Evolutionary conservation across 2,329 filamentous ascomycete species (phyloP).

Genomic region (Sporothrix pseudoabietina): DNA sequence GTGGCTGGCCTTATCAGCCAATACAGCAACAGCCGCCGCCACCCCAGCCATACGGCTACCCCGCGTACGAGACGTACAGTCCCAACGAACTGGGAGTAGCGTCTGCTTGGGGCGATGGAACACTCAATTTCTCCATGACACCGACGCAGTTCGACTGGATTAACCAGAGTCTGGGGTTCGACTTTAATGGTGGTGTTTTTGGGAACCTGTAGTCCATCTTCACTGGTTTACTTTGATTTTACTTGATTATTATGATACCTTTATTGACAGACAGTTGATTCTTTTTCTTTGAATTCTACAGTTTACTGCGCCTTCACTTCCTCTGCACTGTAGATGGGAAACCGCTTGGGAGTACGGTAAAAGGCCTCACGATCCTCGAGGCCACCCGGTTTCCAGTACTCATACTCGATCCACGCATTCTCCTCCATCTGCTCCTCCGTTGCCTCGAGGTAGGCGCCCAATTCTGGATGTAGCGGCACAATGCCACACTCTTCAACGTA

Average conservation of each 20-base stretch:
- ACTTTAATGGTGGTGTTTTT: slow-evolving; percentile 12
- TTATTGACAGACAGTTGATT: background rate
- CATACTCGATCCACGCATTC: slow-evolving; percentile 29
- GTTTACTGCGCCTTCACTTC: background rate
- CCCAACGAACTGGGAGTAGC: slow-evolving; percentile 25
- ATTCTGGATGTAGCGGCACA: slow-evolving; percentile 23
- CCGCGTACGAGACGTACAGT: slow-evolving; percentile 25
- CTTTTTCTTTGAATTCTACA: background rate
- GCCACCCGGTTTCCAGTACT: slow-evolving; percentile 28
- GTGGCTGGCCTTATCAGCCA: background rate
- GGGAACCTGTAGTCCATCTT: background rate
- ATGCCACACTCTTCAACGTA: slow-evolving; percentile 55
- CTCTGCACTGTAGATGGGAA: slow-evolving; percentile 9
- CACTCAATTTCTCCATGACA: slow-evolving; percentile 28
- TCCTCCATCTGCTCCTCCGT: slow-evolving; percentile 30
- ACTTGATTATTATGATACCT: background rate
- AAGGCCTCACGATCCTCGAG: slow-evolving; percentile 19
- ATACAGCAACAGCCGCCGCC: background rate
- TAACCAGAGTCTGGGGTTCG: slow-evolving; percentile 28
- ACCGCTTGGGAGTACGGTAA: slow-evolving; percentile 22
- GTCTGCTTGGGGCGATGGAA: slow-evolving; percentile 27
- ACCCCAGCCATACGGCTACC: background rate
- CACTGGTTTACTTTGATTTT: background rate
- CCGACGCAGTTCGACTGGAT: slow-evolving; percentile 29
- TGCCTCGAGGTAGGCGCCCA: slow-evolving; percentile 26